A percentile compares a stretch with the other conserved stretches of the same genome.
Conservation (phyloP, 139 green algal genomes). For the Parachlorella kessleri region DNA sequence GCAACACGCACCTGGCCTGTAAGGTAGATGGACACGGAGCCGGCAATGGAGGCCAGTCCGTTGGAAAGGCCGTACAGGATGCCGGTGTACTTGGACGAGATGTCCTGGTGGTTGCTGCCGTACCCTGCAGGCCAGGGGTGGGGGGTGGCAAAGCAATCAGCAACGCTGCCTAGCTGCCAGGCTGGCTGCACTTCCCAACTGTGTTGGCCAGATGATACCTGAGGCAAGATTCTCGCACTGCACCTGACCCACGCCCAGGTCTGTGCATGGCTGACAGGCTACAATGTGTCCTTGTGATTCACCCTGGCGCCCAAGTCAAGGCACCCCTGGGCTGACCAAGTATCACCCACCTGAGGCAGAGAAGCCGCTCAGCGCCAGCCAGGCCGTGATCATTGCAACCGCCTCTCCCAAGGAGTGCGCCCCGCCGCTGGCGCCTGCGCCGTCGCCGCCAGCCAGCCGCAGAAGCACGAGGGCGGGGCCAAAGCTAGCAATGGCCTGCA, state of each 20-base stretch:
- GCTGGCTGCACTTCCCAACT: too few relatives aligned
- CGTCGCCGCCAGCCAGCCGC: conserved; percentile 47
- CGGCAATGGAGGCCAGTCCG: conserved; percentile 60
- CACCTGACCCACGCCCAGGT: too few relatives aligned
- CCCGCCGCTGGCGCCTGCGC: not conserved
- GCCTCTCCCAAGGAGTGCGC: conserved; percentile 32
- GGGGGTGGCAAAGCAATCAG: not conserved
- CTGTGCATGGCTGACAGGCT: too few relatives aligned
- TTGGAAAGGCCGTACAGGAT: conserved; percentile 85
- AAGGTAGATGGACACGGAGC: conserved; percentile 38
- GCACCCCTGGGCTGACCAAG: too few relatives aligned
- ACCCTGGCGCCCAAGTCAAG: too few relatives aligned
- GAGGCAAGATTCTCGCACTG: too few relatives aligned
- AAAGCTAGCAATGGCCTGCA: conserved; percentile 64
- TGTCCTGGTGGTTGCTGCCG: conserved; percentile 84
- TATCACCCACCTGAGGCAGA: conserved; percentile 10
- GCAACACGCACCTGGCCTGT: conserved; percentile 15
- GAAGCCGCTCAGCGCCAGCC: conserved; percentile 58
- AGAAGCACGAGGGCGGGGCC: conserved; percentile 69
- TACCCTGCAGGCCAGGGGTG: conserved; percentile 53
- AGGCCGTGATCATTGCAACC: conserved; percentile 50
- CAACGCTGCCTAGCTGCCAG: not conserved
- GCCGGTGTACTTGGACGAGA: conserved; percentile 61
- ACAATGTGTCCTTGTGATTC: too few relatives aligned
- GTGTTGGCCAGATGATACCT: too few relatives aligned